A percentile compares a stretch with the other conserved stretches of the same genome.
phyloP scores from a whole-genome alignment of 768 basidiomycete species.

The Tricholoma hemisulphureum region DNA sequence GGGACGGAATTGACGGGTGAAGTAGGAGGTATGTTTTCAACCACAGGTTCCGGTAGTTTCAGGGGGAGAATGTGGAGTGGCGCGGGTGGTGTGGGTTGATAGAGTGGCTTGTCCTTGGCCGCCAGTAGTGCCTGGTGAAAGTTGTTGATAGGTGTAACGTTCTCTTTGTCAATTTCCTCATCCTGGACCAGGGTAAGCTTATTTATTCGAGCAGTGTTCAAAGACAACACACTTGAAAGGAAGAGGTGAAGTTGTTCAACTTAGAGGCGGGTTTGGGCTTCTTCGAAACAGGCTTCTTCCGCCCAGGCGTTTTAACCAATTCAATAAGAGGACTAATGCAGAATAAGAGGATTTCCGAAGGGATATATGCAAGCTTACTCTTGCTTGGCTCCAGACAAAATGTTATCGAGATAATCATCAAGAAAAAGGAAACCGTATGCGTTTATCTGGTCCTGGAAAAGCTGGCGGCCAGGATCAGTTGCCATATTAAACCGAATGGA shows the following conservation, averaged over 20 bases:
- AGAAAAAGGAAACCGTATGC: conserved; percentile 77
- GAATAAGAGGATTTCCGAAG: background rate
- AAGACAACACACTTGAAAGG: conserved; percentile 42
- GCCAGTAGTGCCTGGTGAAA: conserved; percentile 47
- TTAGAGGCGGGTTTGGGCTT: conserved; percentile 51
- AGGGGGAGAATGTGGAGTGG: background rate
- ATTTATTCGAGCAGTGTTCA: background rate
- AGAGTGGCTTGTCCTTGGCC: conserved; percentile 21
- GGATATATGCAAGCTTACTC: conserved; percentile 45
- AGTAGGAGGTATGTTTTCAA: background rate
- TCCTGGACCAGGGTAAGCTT: conserved; percentile 27
- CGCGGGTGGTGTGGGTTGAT: background rate
- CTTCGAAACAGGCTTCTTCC: conserved; percentile 57
- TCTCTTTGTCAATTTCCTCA: conserved; percentile 36
- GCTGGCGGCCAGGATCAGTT: conserved; percentile 67
- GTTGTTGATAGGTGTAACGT: conserved; percentile 40
- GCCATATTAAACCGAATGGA: conserved; percentile 66
- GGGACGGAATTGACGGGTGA: background rate
- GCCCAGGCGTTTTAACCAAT: conserved; percentile 80
- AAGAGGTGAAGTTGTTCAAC: conserved; percentile 39
- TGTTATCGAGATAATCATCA: conserved; percentile 74
- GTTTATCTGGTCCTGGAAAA: conserved; percentile 72
- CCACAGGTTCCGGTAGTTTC: background rate
- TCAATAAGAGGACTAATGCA: conserved; percentile 66
- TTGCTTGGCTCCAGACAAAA: conserved; percentile 62